Conservation (phyloP, 164 flowering plant species). For the grape (Vitis vinifera) region ASM3070453v1 NC_081812.1:8655501-8656000, state of each 20-base stretch:
- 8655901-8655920: conserved; percentile 34
- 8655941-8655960: conserved; percentile 23
- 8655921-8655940: conserved; percentile 35
- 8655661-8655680: too few relatives aligned
- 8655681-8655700: too few relatives aligned
- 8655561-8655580: too few relatives aligned
- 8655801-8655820: conserved; percentile 43
- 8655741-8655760: conserved; percentile 43
- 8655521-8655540: too few relatives aligned
- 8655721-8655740: conserved; percentile 5
- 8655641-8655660: too few relatives aligned
- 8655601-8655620: too few relatives aligned
- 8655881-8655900: neutral
- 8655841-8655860: neutral
- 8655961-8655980: conserved; percentile 30
- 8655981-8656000: conserved; percentile 40
- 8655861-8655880: neutral
- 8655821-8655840: conserved; percentile 24
- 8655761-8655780: conserved; percentile 35
- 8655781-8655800: conserved; percentile 27
- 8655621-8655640: too few relatives aligned
- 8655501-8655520: too few relatives aligned
- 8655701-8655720: too few relatives aligned
- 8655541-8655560: too few relatives aligned
- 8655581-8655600: too few relatives aligned